Conservation (phyloP, 768 basidiomycete species). For the Mrakia hoshinonis region DNA sequence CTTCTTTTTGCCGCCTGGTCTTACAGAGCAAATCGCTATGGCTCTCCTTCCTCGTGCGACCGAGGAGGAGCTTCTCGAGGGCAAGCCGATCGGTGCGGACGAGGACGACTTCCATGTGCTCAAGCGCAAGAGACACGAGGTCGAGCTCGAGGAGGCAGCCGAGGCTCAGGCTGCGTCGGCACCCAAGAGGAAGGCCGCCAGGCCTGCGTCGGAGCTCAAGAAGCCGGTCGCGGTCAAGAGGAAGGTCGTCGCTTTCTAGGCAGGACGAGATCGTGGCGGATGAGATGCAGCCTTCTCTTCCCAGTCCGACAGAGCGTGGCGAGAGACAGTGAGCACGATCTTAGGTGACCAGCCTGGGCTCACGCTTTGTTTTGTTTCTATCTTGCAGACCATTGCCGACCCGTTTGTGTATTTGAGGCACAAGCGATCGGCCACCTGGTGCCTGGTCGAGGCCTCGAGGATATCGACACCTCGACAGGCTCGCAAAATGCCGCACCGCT, state of each 20-base stretch:
- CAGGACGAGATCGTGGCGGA: not conserved
- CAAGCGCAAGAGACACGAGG: conserved; percentile 55
- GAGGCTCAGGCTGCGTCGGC: not conserved
- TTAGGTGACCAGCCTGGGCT: too few species aligned
- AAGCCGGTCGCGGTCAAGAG: not conserved
- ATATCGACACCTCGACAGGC: too few species aligned
- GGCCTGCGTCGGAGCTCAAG: not conserved
- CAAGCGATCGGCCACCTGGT: too few species aligned
- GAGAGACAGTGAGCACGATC: too few species aligned
- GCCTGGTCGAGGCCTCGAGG: too few species aligned
- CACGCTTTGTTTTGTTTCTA: too few species aligned
- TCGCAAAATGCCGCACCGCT: too few species aligned
- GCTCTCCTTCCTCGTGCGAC: conserved; percentile 1
- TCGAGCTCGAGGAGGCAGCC: conserved; percentile 53
- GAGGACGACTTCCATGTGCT: conserved; percentile 89
- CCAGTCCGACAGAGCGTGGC: not conserved
- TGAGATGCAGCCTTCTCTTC: not conserved
- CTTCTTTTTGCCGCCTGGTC: not conserved
- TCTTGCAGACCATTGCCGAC: too few species aligned
- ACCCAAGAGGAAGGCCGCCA: conserved; percentile 1
- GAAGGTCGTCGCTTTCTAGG: conserved; percentile 20
- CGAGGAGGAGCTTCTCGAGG: not conserved
- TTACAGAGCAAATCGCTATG: conserved; percentile 1
- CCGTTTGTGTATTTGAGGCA: too few species aligned
- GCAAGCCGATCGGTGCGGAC: conserved; percentile 55